Conservation (phyloP, 805 yeast genomes). For the Jamesozyma piceae region DNA sequence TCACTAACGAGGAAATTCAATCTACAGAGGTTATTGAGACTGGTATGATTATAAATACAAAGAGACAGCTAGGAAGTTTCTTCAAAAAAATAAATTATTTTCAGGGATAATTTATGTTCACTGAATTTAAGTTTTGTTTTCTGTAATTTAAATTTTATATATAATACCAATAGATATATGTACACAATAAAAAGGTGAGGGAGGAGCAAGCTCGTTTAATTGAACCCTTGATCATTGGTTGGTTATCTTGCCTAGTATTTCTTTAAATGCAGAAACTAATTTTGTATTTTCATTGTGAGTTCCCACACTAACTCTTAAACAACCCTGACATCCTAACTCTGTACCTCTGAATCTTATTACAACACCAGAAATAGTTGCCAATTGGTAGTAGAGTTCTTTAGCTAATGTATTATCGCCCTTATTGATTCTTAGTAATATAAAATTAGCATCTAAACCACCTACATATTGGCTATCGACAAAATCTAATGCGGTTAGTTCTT, state of each 20-base stretch:
- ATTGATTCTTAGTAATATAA: conserved; percentile 64
- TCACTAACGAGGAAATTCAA: conserved; percentile 5
- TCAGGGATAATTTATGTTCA: background rate
- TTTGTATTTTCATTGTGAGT: conserved; percentile 61
- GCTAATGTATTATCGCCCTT: conserved; percentile 76
- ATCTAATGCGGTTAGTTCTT: conserved; percentile 44
- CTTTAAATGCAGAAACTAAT: conserved; percentile 43
- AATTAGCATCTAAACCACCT: conserved; percentile 84
- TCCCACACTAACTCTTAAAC: conserved; percentile 80
- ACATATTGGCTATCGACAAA: conserved; percentile 59
- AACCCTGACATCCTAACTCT: conserved; percentile 84
- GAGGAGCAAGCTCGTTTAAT: no score
- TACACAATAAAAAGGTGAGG: no score
- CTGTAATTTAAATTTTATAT: no score
- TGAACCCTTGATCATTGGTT: background rate
- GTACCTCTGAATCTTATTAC: conserved; percentile 88
- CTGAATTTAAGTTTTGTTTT: background rate
- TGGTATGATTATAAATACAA: conserved; percentile 19
- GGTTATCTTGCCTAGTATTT: conserved; percentile 18
- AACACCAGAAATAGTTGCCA: conserved; percentile 67
- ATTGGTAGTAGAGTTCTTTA: conserved; percentile 46
- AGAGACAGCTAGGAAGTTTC: conserved; percentile 21
- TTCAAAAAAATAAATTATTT: conserved; percentile 9
- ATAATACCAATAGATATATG: no score
- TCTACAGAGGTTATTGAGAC: conserved; percentile 18